Conservation (phyloP, 1,284 basidiomycete species). For the Naganishia sp. region DNA sequence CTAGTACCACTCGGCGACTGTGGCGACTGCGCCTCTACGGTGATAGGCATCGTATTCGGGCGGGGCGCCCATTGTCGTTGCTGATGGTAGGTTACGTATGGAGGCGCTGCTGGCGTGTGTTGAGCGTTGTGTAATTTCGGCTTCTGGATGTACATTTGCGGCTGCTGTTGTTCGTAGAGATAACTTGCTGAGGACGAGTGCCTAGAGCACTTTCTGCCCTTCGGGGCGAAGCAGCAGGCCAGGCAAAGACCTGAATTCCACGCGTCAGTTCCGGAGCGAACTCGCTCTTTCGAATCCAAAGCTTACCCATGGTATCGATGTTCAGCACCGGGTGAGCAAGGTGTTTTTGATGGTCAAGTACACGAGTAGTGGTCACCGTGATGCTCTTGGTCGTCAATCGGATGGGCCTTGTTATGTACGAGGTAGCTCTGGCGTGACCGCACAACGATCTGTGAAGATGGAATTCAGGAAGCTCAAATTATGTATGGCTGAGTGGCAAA, state of each 20-base stretch:
- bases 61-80: background rate
- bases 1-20: constrained; percentile 1
- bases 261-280: no score
- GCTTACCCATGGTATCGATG: no score
- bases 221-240: constrained; percentile 5
- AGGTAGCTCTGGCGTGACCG: no score
- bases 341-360: no score
- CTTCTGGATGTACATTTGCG: background rate
- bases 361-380: no score
- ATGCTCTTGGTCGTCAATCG: no score
- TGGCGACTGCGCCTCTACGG: constrained; percentile 19
- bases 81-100: background rate
- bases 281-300: no score
- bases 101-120: background rate
- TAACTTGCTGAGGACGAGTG: background rate
- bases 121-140: constrained; percentile 1
- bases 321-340: no score
- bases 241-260: background rate
- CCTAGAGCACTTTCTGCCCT: constrained; percentile 24
- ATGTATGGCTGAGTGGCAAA: no score
- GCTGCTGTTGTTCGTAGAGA: background rate
- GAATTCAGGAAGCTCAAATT: no score
- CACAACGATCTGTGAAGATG: no score
- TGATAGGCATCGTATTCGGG: constrained; percentile 8
- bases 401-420: no score